Base-by-base conservation (phyloP, 2,329 filamentous ascomycete genomes). In the Paecilomyces dactylethromorphus region DNA sequence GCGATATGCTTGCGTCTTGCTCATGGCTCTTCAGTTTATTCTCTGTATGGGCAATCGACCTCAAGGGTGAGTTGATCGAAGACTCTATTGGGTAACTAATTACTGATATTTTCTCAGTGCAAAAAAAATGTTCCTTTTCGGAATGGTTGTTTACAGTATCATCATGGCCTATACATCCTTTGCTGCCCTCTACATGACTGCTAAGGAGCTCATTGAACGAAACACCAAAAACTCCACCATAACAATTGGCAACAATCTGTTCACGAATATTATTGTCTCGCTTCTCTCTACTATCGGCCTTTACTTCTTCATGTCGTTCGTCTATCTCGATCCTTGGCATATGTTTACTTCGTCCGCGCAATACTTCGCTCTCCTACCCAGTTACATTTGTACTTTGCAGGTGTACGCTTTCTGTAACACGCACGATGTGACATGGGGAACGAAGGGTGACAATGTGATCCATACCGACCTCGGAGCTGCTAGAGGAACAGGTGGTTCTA, bases 361-460 rank as follows among this genome's bases (percentile, higher is more conserved):
- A 73, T 99, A 99, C 80, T 97, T 99, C 73, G 83, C 92, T 53
- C 86, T 99, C 26, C 82, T 99, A 35, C 94, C 94, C 0, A 88
- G 83, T 45, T 99, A 97, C 79, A 96, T 99, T 76, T 97, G 94
- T 79, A 97, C 91, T 0, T 83, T 99, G 2, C 94, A 99, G 75
- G 92, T 97, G 21, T 99, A 99, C 77, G 94, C 94, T 51, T 99
- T 99, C 76, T 97, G 94, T 81, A 99, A 99, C 79, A 96, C 93
- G 0, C 94, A 99, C 83, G 94, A 99, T 73, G 92, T 99, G 21
- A 96, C 92, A 0, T 99, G 94, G 94, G 94, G 94, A 52, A 99
- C 94, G 53, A 99, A 99, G 78, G 94, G 94, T 59, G 94, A 99
- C 82, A 99, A 99, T 74, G 87, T 96, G 35, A 88, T 94, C 68